Conservation (phyloP, 1,139 yeast species). For the Zygotorulaspora mrakii region DNA sequence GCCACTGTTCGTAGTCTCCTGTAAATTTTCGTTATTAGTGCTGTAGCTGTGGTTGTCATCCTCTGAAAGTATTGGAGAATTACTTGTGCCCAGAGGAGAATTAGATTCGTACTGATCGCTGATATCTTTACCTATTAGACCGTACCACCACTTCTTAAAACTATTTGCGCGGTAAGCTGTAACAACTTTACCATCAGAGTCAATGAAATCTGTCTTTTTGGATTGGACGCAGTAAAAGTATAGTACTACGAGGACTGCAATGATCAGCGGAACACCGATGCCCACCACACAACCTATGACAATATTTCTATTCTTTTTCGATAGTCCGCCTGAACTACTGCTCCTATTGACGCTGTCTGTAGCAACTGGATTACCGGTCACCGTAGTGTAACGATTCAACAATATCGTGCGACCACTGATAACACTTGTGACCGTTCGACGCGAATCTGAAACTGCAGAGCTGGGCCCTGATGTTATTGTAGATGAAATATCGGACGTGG, state of each 20-base stretch:
- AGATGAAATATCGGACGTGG: conserved; percentile 10
- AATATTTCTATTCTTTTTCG: conserved; percentile 43
- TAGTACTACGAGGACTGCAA: conserved; percentile 19
- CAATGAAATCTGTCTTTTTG: conserved; percentile 37
- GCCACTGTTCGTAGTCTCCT: conserved; percentile 13
- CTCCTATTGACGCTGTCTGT: conserved; percentile 22
- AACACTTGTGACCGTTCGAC: conserved; percentile 30
- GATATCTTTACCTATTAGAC: conserved; percentile 29
- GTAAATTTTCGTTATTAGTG: conserved; percentile 12
- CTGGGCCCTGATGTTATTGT: conserved; percentile 14
- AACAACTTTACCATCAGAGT: conserved; percentile 42
- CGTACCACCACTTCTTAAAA: conserved; percentile 31
- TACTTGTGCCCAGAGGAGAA: conserved; percentile 29
- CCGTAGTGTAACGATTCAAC: conserved; percentile 35
- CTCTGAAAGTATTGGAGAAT: conserved; percentile 21
- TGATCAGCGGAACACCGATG: conserved; percentile 38
- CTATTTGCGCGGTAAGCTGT: conserved; percentile 34
- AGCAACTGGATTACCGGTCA: conserved; percentile 25
- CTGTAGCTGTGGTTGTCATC: conserved; percentile 13
- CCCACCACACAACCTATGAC: conserved; percentile 51
- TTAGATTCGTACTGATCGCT: conserved; percentile 31
- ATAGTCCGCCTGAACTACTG: conserved; percentile 34
- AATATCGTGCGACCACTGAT: conserved; percentile 35
- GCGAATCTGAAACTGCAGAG: conserved; percentile 6
- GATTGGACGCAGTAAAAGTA: conserved; percentile 35